phyloP scores from a whole-genome alignment of 2,329 filamentous ascomycete species.

The Fusarium annulatum region DNA sequence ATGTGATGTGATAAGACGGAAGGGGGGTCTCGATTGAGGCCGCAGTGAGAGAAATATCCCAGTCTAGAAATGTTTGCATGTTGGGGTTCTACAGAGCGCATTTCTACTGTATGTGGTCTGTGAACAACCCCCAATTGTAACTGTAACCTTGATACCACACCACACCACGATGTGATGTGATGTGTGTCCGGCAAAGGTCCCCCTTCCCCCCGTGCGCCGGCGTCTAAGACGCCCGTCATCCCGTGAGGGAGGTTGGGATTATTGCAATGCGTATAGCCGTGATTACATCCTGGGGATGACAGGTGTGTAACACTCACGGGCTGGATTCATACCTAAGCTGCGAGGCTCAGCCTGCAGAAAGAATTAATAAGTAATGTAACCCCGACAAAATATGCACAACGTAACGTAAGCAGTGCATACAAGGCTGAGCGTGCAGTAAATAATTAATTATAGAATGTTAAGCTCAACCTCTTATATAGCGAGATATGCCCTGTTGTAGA shows the following conservation, averaged over 20 bases:
- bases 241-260: not conserved
- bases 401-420: conserved; percentile 29
- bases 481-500: not conserved
- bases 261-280: conserved; percentile 5
- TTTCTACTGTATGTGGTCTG: not conserved
- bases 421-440: conserved; percentile 8
- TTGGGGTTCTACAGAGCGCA: not conserved
- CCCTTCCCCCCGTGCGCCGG: not conserved
- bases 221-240: conserved; percentile 27
- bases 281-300: conserved; percentile 3
- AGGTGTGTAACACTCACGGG: conserved; percentile 18
- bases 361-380: conserved; percentile 5
- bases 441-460: conserved; percentile 16
- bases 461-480: not conserved
- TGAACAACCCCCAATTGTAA: conserved; percentile 1
- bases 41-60: not conserved
- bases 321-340: conserved; percentile 34
- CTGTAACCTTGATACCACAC: conserved; percentile 10
- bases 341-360: conserved; percentile 17
- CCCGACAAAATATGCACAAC: conserved; percentile 2
- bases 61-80: not conserved
- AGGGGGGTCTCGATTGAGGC: conserved; percentile 20
- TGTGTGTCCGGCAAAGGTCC: not conserved
- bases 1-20: not conserved
- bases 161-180: conserved; percentile 8